A percentile compares a stretch with the other conserved stretches of the same genome.
Evolutionary conservation across 306 rosid species (phyloP).

Genomic region (Argentina anserina): DNA sequence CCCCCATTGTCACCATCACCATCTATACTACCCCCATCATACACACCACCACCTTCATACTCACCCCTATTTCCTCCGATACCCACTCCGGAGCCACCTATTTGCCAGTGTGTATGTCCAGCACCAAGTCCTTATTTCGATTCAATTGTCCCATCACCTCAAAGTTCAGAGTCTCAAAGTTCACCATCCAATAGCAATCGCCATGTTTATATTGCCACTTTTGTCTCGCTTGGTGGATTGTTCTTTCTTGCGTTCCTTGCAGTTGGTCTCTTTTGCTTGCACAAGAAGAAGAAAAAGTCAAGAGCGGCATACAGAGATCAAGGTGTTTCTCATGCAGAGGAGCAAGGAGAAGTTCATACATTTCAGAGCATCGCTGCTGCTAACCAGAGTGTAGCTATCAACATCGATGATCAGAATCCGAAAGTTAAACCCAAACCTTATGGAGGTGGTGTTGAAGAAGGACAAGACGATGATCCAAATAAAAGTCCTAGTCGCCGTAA

Average conservation of each 20-base stretch:
- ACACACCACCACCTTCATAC: neutral
- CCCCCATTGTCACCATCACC: neutral
- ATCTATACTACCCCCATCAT: neutral
- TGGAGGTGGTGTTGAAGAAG: neutral
- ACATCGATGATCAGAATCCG: neutral
- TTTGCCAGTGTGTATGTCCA: too few species aligned
- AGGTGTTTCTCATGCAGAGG: neutral
- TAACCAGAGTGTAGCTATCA: neutral
- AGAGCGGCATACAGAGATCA: neutral
- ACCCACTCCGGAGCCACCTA: too few species aligned
- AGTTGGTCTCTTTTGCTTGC: slow-evolving; percentile 22
- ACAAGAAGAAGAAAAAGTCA: slow-evolving; percentile 11
- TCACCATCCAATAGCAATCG: neutral
- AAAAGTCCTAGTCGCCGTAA: neutral
- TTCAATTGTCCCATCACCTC: neutral
- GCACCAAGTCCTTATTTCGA: too few species aligned
- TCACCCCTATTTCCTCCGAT: too few species aligned
- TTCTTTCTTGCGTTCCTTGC: slow-evolving; percentile 30
- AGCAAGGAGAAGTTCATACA: neutral
- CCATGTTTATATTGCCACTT: slow-evolving; percentile 4
- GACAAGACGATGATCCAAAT: neutral
- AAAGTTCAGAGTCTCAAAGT: too few species aligned
- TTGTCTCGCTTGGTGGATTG: slow-evolving; percentile 21
- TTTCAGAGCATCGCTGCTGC: neutral
- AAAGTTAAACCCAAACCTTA: neutral